phyloP scores from a whole-genome alignment of 768 basidiomycete species.

The Psilocybe sp. region DNA sequence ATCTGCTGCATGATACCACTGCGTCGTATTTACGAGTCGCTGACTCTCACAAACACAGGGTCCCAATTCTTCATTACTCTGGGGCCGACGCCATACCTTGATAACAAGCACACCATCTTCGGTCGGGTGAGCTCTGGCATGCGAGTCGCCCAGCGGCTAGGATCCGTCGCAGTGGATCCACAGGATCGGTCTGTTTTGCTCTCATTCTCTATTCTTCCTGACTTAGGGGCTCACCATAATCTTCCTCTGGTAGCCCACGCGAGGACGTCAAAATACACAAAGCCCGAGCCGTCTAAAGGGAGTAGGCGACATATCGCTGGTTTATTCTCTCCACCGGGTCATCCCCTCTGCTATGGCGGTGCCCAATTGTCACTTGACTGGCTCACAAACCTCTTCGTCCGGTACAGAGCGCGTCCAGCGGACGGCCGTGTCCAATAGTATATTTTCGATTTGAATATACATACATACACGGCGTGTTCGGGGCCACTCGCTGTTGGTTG shows the following conservation, averaged over 20 bases:
- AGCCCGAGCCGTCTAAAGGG: constrained; percentile 42
- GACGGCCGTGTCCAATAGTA: constrained; percentile 7
- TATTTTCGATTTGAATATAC: constrained; percentile 14
- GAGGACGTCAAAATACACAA: constrained; percentile 94
- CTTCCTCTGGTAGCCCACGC: constrained; percentile 36
- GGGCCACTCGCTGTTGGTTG: too few relatives aligned
- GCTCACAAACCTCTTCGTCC: not conserved
- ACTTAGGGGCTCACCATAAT: constrained; percentile 3
- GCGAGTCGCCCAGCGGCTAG: constrained; percentile 87
- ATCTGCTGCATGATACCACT: constrained; percentile 19
- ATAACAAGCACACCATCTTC: constrained; percentile 86
- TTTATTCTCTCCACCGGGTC: not conserved
- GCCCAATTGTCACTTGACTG: constrained; percentile 7
- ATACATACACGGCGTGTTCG: too few relatives aligned
- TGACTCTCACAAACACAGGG: constrained; percentile 40
- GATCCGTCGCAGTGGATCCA: constrained; percentile 84
- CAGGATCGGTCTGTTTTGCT: constrained; percentile 71
- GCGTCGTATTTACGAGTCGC: constrained; percentile 17
- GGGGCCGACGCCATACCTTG: constrained; percentile 78
- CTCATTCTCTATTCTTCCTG: not conserved
- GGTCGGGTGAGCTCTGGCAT: constrained; percentile 91
- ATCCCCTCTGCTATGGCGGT: constrained; percentile 2
- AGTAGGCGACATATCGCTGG: not conserved
- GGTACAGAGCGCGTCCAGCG: too few relatives aligned
- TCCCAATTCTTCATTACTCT: constrained; percentile 95